Base-by-base conservation (phyloP, 169 alveolate species). In the Plasmodium chabaudi region DNA sequence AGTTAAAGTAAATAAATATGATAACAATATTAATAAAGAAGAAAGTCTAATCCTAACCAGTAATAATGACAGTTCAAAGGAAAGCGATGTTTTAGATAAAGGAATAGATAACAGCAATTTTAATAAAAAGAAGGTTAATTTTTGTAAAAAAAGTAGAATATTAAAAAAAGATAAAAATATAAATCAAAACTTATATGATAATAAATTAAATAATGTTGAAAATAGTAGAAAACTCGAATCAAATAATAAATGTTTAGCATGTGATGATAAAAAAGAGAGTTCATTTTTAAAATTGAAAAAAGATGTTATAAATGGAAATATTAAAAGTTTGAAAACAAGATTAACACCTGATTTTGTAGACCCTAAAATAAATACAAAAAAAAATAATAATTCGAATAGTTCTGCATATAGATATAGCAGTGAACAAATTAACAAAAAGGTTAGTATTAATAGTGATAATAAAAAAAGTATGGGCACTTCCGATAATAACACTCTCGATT, bases 301-400 rank as follows among this genome's bases (percentile, higher is more conserved):
- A 55, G 60, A 79, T 42, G 44, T 79, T 61, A 42, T 56, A 1
- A 44, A 57, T 21, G 72, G 56, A 19, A 64, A 42, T 59, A 27
- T 46, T 21, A 44, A 49, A 53, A 79, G 39, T 17, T 17, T 9
- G 21, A 79, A 49, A 23, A 44, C 46, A n/a, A 79, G 89, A 15
- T 17, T 79, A n/a, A 79, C 89, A 42, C 89, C 89, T 19, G 89
- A 79, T 56, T 79, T 79, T 79, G 4, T 64, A 44, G n/a, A 74
- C 17, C 70, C 65, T 2, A 59, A 64, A 34, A 34, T 34, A 34
- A 34, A 34, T 34, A 34, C 0, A 2, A 42, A 15, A 39, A 64
- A 49, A 53, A 56, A 34, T 10, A 23, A 47, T 49, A 63, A 77
- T 46, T 64, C 77, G 17, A 69, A 23, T 34, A 47, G 19, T 44